Conservation (phyloP, 306 rosid genomes). For the cucumber (Cucumis sativus) region DNA sequence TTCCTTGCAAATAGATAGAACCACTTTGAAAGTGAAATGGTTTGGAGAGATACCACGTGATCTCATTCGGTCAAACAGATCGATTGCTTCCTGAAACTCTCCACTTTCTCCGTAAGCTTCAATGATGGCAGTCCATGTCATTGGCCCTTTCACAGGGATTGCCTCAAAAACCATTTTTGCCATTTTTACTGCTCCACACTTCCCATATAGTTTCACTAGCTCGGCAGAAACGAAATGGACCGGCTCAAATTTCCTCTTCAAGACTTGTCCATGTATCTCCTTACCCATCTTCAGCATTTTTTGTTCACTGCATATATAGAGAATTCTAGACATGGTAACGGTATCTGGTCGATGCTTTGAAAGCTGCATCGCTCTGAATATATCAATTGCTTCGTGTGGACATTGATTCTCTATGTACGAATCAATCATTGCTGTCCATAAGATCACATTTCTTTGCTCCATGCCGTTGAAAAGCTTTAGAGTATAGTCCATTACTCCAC, state of each 20-base stretch:
- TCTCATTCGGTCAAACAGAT: constrained; percentile 42
- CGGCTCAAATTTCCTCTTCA: constrained; percentile 37
- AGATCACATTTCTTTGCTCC: constrained; percentile 47
- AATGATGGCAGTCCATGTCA: constrained; percentile 75
- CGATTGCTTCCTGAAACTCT: constrained; percentile 38
- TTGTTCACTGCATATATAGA: constrained; percentile 38
- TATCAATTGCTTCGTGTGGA: constrained; percentile 34
- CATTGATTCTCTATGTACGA: constrained; percentile 32
- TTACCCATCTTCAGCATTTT: constrained; percentile 46
- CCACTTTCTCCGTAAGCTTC: constrained; percentile 44
- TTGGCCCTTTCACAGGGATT: constrained; percentile 51
- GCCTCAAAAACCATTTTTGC: constrained; percentile 42
- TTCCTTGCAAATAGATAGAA: constrained; percentile 47
- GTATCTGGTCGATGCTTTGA: constrained; percentile 64
- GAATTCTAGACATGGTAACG: constrained; percentile 44
- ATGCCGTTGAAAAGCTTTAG: constrained; percentile 31
- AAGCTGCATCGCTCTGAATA: constrained; percentile 51
- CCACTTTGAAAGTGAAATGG: constrained; percentile 47
- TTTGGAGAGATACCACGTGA: constrained; percentile 35
- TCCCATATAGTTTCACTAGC: constrained; percentile 54
- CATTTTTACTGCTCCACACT: constrained; percentile 29
- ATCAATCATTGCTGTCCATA: constrained; percentile 83
- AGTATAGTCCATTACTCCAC: constrained; percentile 44
- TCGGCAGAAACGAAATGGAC: constrained; percentile 53
- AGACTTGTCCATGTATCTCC: constrained; percentile 63